Evolutionary conservation across 768 basidiomycete species (phyloP).

Genomic region (Podaxis carcinomalis): DNA sequence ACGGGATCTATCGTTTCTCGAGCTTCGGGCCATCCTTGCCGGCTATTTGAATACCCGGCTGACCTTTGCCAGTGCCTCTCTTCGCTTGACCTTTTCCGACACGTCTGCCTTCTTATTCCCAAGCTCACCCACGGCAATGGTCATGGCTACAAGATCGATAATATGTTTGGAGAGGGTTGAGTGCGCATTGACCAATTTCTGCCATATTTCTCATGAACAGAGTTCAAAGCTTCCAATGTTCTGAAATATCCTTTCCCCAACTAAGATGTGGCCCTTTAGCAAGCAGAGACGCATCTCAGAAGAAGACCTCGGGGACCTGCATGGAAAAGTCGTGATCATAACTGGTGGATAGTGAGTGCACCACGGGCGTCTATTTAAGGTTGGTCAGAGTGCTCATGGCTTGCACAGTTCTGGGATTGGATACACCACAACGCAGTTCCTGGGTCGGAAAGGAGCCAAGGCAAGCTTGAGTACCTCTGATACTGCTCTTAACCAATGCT

Average conservation of each 20-base stretch:
- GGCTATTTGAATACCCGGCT: no score
- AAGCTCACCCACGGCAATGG: no score
- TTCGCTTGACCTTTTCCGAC: no score
- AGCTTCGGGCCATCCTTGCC: no score
- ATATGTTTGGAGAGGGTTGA: no score
- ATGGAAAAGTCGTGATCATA: constrained; percentile 2
- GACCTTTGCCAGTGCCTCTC: no score
- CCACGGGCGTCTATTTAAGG: not conserved
- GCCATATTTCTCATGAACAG: no score
- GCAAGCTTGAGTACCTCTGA: not conserved
- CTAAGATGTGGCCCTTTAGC: not conserved
- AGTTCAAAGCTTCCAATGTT: not conserved
- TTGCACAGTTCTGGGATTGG: constrained; percentile 1
- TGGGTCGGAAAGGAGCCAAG: constrained; percentile 5
- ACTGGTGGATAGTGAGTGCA: not conserved
- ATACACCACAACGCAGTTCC: not conserved
- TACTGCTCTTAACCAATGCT: not conserved
- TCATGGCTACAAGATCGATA: no score
- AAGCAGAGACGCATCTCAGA: not conserved
- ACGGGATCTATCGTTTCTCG: no score
- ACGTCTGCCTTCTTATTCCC: no score
- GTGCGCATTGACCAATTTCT: no score
- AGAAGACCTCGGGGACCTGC: not conserved
- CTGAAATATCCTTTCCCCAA: not conserved
- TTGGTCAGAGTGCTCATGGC: not conserved